A percentile compares a stretch with the other conserved stretches of the same genome.
phyloP scores from a whole-genome alignment of 2,329 filamentous ascomycete species.

The Metarhizium robertsii region DNA sequence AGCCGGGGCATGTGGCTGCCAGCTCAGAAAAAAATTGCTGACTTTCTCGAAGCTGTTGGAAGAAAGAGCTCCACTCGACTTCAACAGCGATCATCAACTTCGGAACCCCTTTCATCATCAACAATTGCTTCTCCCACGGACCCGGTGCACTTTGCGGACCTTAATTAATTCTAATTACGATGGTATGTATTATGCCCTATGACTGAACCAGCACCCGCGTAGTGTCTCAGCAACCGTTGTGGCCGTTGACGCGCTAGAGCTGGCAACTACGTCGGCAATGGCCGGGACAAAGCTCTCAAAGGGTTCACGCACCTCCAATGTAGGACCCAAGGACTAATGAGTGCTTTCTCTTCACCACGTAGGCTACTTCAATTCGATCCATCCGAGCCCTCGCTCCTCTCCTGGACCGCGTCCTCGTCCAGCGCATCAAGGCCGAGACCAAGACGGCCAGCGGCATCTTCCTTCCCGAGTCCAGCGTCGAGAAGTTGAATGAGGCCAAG shows the following conservation, averaged over 20 bases:
- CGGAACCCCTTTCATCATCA: neutral
- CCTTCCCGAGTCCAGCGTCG: slow-evolving; percentile 91
- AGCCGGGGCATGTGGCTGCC: slow-evolving; percentile 12
- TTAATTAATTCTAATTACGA: slow-evolving; percentile 15
- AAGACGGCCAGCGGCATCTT: slow-evolving; percentile 97
- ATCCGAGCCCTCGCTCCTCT: slow-evolving; percentile 93
- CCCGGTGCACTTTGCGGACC: neutral
- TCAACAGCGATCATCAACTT: neutral
- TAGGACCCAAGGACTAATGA: neutral
- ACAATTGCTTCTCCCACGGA: neutral
- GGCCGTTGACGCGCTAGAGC: neutral
- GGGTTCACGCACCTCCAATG: neutral
- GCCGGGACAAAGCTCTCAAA: neutral
- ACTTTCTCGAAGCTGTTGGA: slow-evolving; percentile 32
- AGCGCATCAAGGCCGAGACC: slow-evolving; percentile 93
- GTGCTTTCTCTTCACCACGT: neutral
- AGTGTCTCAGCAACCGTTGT: neutral
- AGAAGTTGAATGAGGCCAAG: slow-evolving; percentile 97
- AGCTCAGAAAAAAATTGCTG: slow-evolving; percentile 24
- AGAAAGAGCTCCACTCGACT: slow-evolving; percentile 21
- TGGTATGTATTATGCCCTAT: slow-evolving; percentile 12
- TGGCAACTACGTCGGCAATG: neutral
- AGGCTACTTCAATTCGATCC: slow-evolving; percentile 76
- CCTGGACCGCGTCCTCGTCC: slow-evolving; percentile 94
- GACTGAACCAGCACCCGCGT: neutral